Base-by-base conservation (phyloP, 192 early-diverging fungal species). In the Hyaloraphidium curvatum region DNA sequence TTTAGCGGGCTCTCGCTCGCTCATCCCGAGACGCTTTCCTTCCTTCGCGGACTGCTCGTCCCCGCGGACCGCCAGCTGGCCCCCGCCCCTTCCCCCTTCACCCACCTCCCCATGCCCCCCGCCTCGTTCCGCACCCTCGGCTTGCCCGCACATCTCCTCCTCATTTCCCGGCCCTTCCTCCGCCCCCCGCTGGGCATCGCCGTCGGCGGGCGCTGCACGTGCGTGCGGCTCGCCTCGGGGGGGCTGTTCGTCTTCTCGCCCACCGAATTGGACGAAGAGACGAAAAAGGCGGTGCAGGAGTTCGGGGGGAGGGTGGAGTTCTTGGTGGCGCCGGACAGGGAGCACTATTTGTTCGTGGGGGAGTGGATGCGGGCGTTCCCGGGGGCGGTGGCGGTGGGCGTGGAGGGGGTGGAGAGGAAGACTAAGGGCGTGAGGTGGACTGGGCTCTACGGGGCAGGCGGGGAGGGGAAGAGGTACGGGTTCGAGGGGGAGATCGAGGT, bases 401-500 rank as follows among this genome's bases (percentile, higher is more conserved):
- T 48, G 7, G 4, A 48, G 11, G 43, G 43, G 23, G 7, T 48
- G 43, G 25, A 25, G 19, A 48, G 25, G 43, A 11, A 48, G 7
- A 48, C 25, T 14, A 11, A 14, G 4, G 43, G 25, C 11, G 14
- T 48, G 14, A 25, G 25, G 23, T 48, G 43, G 43, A 21, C 43
- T 11, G 43, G 43, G 7, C 14, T 48, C 25, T 19, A 22, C 7
- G 43, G 43, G 25, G 43, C 14, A 48, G 43, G 25, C 19, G 17
- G 17, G 23, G 43, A 14, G 25, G 43, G 25, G 7, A 48, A 48
- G 43, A 48, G 25, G 43, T 48, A 48, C 23, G 43, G 43, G 7
- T 48, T 48, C 25, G 43, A 48, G 19, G 43, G 25, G 19, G 43
- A n/a, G n/a, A n/a, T n/a, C n/a, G n/a, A 48, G 19, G 43, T 48